Evolutionary conservation across 225 moss, liverwort and hornwort genomes (phyloP).

Genomic region (Pseudoscleropodium purum): DNA sequence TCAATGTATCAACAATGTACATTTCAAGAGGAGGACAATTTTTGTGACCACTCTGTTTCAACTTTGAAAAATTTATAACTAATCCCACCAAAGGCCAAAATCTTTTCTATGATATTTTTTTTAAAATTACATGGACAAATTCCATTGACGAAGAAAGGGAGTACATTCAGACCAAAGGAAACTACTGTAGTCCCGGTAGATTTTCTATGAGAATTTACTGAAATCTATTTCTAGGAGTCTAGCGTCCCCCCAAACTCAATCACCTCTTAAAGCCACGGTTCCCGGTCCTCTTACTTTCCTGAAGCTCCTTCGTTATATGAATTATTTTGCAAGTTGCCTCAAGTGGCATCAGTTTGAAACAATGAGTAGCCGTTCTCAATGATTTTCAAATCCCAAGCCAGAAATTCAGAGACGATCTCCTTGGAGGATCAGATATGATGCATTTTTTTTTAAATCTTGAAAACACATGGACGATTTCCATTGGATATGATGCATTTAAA

Average conservation of each 20-base stretch:
- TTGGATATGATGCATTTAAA: too few relatives aligned
- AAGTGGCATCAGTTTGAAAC: not conserved
- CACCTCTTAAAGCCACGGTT: not conserved
- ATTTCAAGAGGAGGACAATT: not conserved
- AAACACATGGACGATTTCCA: too few relatives aligned
- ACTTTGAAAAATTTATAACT: not conserved
- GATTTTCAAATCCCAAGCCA: not conserved
- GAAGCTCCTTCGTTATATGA: not conserved
- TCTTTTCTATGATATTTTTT: too few relatives aligned
- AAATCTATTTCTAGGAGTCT: not conserved
- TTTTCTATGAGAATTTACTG: not conserved
- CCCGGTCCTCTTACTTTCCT: not conserved
- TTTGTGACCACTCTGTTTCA: accelerated
- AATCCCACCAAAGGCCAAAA: not conserved
- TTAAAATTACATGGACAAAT: too few relatives aligned
- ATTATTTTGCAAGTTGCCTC: not conserved
- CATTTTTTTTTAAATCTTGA: too few relatives aligned
- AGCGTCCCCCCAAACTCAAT: too few relatives aligned
- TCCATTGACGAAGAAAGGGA: too few relatives aligned
- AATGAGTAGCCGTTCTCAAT: not conserved
- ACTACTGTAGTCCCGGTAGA: too few relatives aligned
- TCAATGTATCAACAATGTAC: not conserved
- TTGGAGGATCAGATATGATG: not conserved
- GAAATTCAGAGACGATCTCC: too few relatives aligned
- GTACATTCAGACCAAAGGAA: too few relatives aligned